A percentile compares a stretch with the other conserved stretches of the same genome.
phyloP scores from a whole-genome alignment of 495 filamentous ascomycete genomes.

The Hypomontagnella submonticulosa region DNA sequence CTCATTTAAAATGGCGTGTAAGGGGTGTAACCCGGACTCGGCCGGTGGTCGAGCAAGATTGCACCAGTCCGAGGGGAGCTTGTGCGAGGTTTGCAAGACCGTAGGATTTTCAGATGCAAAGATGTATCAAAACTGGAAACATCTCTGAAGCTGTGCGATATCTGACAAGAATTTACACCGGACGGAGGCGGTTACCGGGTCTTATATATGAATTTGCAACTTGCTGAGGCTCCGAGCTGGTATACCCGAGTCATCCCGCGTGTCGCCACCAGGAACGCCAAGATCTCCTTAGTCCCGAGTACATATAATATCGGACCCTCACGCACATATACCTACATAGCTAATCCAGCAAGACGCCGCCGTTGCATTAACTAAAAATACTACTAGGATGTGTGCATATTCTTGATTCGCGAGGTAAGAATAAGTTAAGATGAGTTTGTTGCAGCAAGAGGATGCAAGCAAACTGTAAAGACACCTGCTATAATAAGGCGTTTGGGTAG shows the following conservation, averaged over 20 bases:
- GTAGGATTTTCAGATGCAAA: not conserved
- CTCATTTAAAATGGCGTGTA: conserved; percentile 1
- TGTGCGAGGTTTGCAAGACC: no score
- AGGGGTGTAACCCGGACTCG: not conserved
- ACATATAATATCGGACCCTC: no score
- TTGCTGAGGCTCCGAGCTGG: conserved; percentile 26
- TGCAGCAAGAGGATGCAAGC: not conserved
- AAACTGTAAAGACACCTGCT: not conserved
- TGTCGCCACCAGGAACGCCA: conserved; percentile 26
- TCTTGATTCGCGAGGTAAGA: no score
- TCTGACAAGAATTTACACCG: conserved; percentile 1
- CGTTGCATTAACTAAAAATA: no score
- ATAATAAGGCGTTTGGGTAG: conserved; percentile 1
- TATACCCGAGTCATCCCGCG: conserved; percentile 34
- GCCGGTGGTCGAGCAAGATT: no score
- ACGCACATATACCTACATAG: not conserved
- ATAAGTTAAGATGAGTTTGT: no score
- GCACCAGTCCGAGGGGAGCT: no score
- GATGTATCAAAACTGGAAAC: not conserved
- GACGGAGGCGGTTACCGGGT: not conserved
- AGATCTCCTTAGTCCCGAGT: conserved; percentile 24
- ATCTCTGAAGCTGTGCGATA: not conserved
- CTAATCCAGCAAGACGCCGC: no score
- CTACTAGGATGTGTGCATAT: no score
- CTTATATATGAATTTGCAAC: conserved; percentile 25